Evolutionary conservation across 129 eudicot genomes (phyloP), one percentile per base, ranked within the genome.

Genomic region (Helichrysum umbraculigerum): DNA sequence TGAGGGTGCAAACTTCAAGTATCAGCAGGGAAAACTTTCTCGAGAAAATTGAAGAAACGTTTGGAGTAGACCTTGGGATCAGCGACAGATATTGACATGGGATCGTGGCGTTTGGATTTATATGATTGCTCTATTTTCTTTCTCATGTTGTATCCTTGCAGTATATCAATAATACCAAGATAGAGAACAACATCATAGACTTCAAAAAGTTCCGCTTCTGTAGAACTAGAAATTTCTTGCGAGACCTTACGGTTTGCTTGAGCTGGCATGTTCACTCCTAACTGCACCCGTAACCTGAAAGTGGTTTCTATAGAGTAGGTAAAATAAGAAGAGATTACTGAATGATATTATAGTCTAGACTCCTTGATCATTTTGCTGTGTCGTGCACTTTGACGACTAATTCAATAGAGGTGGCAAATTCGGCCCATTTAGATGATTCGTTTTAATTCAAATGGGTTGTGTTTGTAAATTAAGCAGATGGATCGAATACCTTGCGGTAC

Each of bases 211-310:
- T 89, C 96, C 16, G 86, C 83, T 74, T 87, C 93, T 37, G 77
- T 64, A 58, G 93, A 78, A 76, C 78, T 91, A 0, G 70, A 39
- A 63, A 81, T 81, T 1, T 81, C 81, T 54, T 81, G 81, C n/a
- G 66, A 58, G 39, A 87, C 77, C 81, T 84, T 92, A 71, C 78
- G 93, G 60, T 82, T 87, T 59, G 98, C 98, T 58, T 86, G 85
- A 56, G 98, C 93, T 32, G 98, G 98, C 98, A 92, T 92, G 90
- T 92, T 86, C 28, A 89, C 96, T 1, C 96, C 98, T 66, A 92
- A 57, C 41, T 92, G 96, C 68, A 92, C 91, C 39, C 88, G 82
- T 70, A 92, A 85, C 86, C 98, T 92, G 85, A 74, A 79, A 61
- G 71, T 34, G 54, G 39, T 39, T 73, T 60, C 1, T 21, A 54